phyloP scores from a whole-genome alignment of 1,284 basidiomycete genomes.

The Tilletia indica region DNA sequence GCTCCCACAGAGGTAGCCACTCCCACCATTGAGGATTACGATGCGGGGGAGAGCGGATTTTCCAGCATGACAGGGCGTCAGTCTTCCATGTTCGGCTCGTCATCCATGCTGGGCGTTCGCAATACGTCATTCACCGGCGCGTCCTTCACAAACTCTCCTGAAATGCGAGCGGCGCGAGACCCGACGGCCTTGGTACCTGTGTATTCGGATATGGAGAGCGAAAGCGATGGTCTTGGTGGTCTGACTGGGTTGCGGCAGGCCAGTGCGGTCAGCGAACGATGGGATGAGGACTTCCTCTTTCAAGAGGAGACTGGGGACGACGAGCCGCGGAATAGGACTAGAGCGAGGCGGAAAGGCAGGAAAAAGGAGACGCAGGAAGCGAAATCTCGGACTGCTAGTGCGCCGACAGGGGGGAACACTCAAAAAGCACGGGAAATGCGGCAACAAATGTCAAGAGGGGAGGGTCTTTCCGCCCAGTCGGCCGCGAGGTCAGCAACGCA shows the following conservation, averaged over 20 bases:
- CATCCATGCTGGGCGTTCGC: not conserved
- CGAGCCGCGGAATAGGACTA: not conserved
- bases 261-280: constrained; percentile 36
- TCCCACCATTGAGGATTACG: not conserved
- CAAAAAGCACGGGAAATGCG: too few species aligned
- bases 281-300: constrained; percentile 46
- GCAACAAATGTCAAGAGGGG: too few species aligned
- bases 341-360: not conserved
- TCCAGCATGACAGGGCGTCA: not conserved
- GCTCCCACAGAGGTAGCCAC: not conserved
- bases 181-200: not conserved
- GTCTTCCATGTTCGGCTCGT: not conserved
- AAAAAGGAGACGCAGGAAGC: not conserved
- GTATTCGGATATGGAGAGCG: not conserved
- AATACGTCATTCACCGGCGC: not conserved
- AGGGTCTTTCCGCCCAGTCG: too few species aligned
- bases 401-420: too few species aligned
- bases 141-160: not conserved
- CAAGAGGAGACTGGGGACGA: constrained; percentile 29
- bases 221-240: not conserved
- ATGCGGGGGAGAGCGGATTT: not conserved
- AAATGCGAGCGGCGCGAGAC: not conserved
- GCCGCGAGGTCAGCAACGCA: too few species aligned
- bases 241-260: not conserved
- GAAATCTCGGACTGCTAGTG: too few species aligned